Percentiles rank a stretch among this genome's conserved stretches.
phyloP scores from a whole-genome alignment of 768 basidiomycete genomes.

The Chalciporus chontae region DNA sequence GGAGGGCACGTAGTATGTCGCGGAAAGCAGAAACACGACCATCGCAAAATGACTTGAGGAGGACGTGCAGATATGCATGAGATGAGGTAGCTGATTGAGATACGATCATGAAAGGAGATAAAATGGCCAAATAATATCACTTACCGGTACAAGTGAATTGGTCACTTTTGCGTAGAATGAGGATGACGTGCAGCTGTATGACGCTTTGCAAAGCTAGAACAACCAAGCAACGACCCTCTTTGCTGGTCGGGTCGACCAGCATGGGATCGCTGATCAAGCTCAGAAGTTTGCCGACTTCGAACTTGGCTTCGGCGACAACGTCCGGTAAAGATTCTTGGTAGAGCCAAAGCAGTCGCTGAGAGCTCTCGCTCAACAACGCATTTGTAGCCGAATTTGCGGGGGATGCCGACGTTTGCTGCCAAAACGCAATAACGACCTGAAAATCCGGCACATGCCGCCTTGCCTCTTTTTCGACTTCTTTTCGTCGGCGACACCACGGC shows the following conservation, averaged over 20 bases:
- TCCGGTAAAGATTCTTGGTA: conserved; percentile 78
- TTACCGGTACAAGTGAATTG: conserved; percentile 79
- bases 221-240: neutral
- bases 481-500: conserved; percentile 64
- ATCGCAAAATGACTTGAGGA: conserved; percentile 60
- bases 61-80: conserved; percentile 67
- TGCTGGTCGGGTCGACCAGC: no score
- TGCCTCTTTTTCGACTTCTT: conserved; percentile 71
- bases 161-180: conserved; percentile 70
- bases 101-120: no score
- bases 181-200: conserved; percentile 73
- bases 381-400: conserved; percentile 38
- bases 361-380: conserved; percentile 72
- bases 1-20: conserved; percentile 48
- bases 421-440: conserved; percentile 79
- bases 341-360: conserved; percentile 77
- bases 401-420: conserved; percentile 45
- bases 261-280: conserved; percentile 36
- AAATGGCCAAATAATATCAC: no score
- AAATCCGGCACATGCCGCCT: conserved; percentile 81
- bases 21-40: conserved; percentile 53
- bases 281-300: conserved; percentile 80
- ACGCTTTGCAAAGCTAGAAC: conserved; percentile 45
- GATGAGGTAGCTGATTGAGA: conserved; percentile 35
- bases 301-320: conserved; percentile 73